phyloP scores from a whole-genome alignment of 495 filamentous ascomycete genomes.

The Schizothecium vesticola region DNA sequence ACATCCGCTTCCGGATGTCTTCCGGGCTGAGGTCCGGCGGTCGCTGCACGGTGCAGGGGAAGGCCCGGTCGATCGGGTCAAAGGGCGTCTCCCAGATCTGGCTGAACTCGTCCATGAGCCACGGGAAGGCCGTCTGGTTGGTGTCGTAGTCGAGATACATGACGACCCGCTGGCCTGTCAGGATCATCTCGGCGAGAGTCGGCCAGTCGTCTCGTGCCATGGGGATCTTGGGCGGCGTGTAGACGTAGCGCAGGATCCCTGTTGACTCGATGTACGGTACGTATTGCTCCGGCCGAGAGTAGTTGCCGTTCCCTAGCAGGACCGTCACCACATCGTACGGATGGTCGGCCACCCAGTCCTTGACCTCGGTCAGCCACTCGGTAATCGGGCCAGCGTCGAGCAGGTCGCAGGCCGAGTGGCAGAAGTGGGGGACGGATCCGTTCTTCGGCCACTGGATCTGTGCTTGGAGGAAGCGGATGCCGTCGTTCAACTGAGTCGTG shows the following conservation, averaged over 20 bases:
- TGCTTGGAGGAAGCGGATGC: constrained; percentile 85
- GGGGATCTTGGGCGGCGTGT: constrained; percentile 60
- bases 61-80: constrained; percentile 55
- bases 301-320: constrained; percentile 79
- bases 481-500: constrained; percentile 71
- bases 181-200: constrained; percentile 72
- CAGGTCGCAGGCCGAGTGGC: constrained; percentile 72
- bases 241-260: constrained; percentile 65
- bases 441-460: constrained; percentile 54
- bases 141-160: constrained; percentile 74
- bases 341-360: constrained; percentile 65
- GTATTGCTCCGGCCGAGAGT: constrained; percentile 40
- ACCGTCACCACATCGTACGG: constrained; percentile 92
- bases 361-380: constrained; percentile 63
- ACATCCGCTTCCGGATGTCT: constrained; percentile 59
- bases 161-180: constrained; percentile 48
- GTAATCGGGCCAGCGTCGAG: constrained; percentile 74
- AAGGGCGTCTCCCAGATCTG: constrained; percentile 76
- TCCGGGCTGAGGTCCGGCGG: constrained; percentile 54
- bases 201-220: constrained; percentile 80
- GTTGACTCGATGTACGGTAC: constrained; percentile 53
- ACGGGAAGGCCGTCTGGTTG: constrained; percentile 69
- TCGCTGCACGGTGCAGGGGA: constrained; percentile 66
- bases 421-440: constrained; percentile 53
- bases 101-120: constrained; percentile 68